Evolutionary conservation across 108 stramenopile species (phyloP).

Genomic region (Cylindrotheca fusiformis): DNA sequence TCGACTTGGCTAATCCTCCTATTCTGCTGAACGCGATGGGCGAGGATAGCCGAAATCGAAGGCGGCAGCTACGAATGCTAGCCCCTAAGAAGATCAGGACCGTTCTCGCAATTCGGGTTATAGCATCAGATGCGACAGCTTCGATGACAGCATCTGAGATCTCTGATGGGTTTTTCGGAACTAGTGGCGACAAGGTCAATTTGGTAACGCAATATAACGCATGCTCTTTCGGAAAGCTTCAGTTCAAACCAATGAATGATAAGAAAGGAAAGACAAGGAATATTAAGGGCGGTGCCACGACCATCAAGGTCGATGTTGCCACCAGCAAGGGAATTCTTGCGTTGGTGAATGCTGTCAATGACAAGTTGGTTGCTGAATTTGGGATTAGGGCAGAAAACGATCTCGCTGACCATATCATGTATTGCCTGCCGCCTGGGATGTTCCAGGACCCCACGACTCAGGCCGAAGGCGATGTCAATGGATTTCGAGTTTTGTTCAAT

Average conservation of each 20-base stretch:
- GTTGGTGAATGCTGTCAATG: neutral
- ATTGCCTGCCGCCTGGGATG: conserved; percentile 49
- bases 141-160: conserved; percentile 3
- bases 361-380: neutral
- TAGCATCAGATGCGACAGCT: conserved; percentile 11
- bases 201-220: conserved; percentile 8
- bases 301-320: neutral
- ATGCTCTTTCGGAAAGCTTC: conserved; percentile 21
- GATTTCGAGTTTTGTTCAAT: conserved; percentile 41
- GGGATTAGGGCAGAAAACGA: neutral
- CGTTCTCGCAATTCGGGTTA: conserved; percentile 25
- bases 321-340: neutral
- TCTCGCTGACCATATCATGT: conserved; percentile 52
- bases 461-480: conserved; percentile 39
- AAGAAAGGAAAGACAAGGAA: neutral
- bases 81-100: neutral
- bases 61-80: neutral
- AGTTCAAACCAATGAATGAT: conserved; percentile 1
- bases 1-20: neutral
- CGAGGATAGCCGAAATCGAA: neutral
- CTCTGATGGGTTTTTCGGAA: conserved; percentile 18
- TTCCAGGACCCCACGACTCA: conserved; percentile 8
- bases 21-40: neutral
- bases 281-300: conserved; percentile 6
- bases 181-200: conserved; percentile 12